Evolutionary conservation across 371 early-diverging fungal genomes (phyloP), one percentile per base, ranked within the genome.

Genomic region (Mortierella sp.): DNA sequence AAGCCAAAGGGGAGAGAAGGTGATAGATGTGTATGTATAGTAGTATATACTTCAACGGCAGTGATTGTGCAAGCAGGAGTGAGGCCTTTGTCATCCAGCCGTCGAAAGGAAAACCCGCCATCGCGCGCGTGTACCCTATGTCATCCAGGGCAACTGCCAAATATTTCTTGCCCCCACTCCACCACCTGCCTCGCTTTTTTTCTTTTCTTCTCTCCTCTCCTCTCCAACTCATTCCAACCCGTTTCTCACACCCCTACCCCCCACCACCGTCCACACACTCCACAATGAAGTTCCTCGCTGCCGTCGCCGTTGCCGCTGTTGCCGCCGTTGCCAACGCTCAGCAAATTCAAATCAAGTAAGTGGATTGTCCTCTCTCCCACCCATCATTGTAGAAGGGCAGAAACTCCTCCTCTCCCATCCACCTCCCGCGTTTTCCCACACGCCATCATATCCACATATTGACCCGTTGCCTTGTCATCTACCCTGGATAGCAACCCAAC

Each of bases 401-500:
- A 43, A 43, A 9, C 9, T 19, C n/a, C 14, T 16, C 45, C 14
- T 4, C 27, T n/a, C 27, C 12, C 12, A 16, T 46, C 18, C 13
- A 3, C 16, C 19, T 39, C 21, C 47, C 26, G 2, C 26, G 10
- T 53, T 31, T 30, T 18, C 24, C 34, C 18, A 27, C 47, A 48
- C 41, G 9, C 50, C 49, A n/a, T 43, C 19, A 23, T 39, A 23
- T 54, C 34, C 34, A 4, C 10, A 4, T 10, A 4, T 10, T 34
- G 34, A 10, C 10, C 34, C 34, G 34, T 34, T 34, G n/a, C n/a
- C n/a, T n/a, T n/a, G n/a, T n/a, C n/a, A n/a, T 34, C 34, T 34
- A 7, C 34, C 41, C 14, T 39, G 7, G 16, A 59, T 58, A 73
- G 68, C 54, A 57, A 64, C 62, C 72, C 72, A 8, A 65, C 61